phyloP scores from a whole-genome alignment of 768 basidiomycete genomes.

The Suillus decipiens region DNA sequence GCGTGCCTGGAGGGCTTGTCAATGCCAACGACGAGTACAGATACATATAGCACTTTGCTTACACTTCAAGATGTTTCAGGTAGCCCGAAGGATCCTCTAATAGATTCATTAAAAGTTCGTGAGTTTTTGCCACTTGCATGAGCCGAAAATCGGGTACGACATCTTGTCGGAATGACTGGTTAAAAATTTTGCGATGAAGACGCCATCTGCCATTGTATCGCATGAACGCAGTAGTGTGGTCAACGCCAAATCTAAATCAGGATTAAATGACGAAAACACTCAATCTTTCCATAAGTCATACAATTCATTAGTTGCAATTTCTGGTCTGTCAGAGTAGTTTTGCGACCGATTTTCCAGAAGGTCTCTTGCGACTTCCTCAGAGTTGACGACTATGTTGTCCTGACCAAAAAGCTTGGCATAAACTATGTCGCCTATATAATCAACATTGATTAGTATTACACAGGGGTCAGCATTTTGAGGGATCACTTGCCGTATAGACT shows the following conservation, averaged over 20 bases:
- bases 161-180: constrained; percentile 16
- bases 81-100: constrained; percentile 6
- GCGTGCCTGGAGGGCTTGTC: neutral
- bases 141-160: neutral
- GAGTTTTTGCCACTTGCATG: constrained; percentile 8
- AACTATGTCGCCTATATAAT: constrained; percentile 9
- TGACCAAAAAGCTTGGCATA: constrained; percentile 13
- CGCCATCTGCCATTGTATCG: constrained; percentile 20
- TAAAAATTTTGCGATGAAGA: constrained; percentile 17
- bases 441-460: constrained; percentile 1
- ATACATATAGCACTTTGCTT: neutral
- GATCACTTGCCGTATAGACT: constrained; percentile 38
- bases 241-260: constrained; percentile 13
- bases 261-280: neutral
- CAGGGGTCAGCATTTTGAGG: neutral
- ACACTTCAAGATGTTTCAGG: constrained; percentile 6
- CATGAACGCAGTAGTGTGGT: constrained; percentile 14
- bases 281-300: neutral
- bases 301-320: constrained; percentile 10
- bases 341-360: constrained; percentile 16
- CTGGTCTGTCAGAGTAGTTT: constrained; percentile 17
- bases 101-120: constrained; percentile 4
- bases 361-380: constrained; percentile 15
- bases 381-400: constrained; percentile 17
- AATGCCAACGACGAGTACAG: neutral